Evolutionary conservation across 2,329 filamentous ascomycete genomes (phyloP).

Genomic region (Rutstroemia sp.): DNA sequence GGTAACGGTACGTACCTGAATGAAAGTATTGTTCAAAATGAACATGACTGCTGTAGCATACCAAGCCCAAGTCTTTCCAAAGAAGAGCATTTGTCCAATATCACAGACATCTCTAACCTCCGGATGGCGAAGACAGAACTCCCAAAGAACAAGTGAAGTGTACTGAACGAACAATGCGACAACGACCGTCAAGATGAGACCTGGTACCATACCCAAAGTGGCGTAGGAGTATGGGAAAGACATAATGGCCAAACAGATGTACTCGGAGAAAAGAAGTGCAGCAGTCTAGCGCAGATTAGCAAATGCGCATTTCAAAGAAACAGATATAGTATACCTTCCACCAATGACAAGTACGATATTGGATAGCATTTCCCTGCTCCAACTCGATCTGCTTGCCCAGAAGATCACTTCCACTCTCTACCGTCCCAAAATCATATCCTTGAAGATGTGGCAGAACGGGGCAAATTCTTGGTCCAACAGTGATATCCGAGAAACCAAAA

Average conservation of each 20-base stretch:
- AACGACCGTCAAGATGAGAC: conserved; percentile 73
- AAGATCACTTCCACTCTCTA: conserved; percentile 21
- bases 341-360: conserved; percentile 92
- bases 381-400: conserved; percentile 62
- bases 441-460: conserved; percentile 28
- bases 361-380: conserved; percentile 72
- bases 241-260: conserved; percentile 91
- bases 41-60: conserved; percentile 76
- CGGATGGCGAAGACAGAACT: conserved; percentile 85
- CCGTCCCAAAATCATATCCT: conserved; percentile 18
- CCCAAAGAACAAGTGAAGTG: conserved; percentile 64
- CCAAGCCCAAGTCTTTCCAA: conserved; percentile 69
- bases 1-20: conserved; percentile 49
- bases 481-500: conserved; percentile 10
- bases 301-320: background rate
- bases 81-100: conserved; percentile 92
- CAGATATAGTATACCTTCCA: conserved; percentile 51
- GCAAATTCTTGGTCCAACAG: conserved; percentile 22
- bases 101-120: conserved; percentile 91
- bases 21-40: conserved; percentile 88
- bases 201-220: conserved; percentile 77
- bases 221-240: conserved; percentile 93
- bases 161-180: conserved; percentile 76
- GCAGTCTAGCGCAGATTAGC: conserved; percentile 50
- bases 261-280: conserved; percentile 85